phyloP scores from a whole-genome alignment of 345 rosid genomes.

The Gossypium stocksii region DNA sequence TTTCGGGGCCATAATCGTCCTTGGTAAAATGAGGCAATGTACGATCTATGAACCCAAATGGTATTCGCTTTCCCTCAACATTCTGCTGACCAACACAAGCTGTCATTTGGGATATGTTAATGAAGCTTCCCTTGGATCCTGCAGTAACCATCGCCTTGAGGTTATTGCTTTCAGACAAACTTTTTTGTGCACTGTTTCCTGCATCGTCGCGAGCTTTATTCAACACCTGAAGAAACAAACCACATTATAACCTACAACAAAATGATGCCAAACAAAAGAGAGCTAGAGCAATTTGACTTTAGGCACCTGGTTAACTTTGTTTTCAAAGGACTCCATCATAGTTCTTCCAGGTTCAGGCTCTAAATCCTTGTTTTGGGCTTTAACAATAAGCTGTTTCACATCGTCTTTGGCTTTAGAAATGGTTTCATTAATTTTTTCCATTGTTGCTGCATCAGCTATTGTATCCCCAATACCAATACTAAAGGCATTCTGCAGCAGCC shows the following conservation, averaged over 20 bases:
- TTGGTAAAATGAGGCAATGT: constrained; percentile 96
- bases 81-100: constrained; percentile 99
- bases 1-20: constrained; percentile 95
- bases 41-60: constrained; percentile 82
- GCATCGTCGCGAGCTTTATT: constrained; percentile 99
- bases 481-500: constrained; percentile 94
- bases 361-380: constrained; percentile 62
- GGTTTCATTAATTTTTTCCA: constrained; percentile 90
- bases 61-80: constrained; percentile 98
- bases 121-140: constrained; percentile 98
- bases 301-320: constrained; percentile 96
- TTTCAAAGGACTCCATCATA: constrained; percentile 94
- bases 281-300: constrained; percentile 21
- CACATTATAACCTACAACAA: background rate
- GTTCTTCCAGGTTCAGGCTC: constrained; percentile 98
- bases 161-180: constrained; percentile 96
- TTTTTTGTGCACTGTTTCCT: constrained; percentile 92
- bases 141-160: constrained; percentile 99
- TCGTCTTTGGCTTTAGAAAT: constrained; percentile 74
- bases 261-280: background rate
- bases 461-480: constrained; percentile 99
- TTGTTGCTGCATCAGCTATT: constrained; percentile 91
- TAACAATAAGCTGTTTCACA: constrained; percentile 68
- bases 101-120: constrained; percentile 97
- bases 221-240: constrained; percentile 35